Evolutionary conservation across 2,329 filamentous ascomycete genomes (phyloP).

Genomic region (Madurella fahalii): DNA sequence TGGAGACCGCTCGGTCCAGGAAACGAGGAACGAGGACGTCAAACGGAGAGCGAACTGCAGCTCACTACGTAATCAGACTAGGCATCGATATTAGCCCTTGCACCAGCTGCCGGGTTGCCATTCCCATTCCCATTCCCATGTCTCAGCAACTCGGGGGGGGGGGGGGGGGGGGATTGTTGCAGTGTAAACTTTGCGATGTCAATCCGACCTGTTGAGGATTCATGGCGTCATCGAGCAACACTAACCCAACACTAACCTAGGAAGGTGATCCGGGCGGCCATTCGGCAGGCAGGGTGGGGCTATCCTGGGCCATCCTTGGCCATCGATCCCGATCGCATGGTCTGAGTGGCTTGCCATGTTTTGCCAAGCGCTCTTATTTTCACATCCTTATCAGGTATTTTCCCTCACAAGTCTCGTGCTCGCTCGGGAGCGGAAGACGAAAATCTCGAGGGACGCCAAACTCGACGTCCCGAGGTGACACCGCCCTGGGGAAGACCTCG

Average conservation of each 20-base stretch:
- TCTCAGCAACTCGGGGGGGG: background rate
- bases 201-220: background rate
- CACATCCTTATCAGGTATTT: too few relatives aligned
- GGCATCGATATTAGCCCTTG: conserved; percentile 5
- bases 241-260: too few relatives aligned
- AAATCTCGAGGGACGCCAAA: too few relatives aligned
- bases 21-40: background rate
- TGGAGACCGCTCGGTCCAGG: conserved; percentile 7
- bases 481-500: too few relatives aligned
- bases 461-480: too few relatives aligned
- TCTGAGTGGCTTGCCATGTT: background rate
- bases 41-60: background rate
- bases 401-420: too few relatives aligned
- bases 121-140: background rate
- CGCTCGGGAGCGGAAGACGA: too few relatives aligned
- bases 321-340: background rate
- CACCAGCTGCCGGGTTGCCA: background rate
- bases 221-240: conserved; percentile 8
- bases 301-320: background rate
- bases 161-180: too few relatives aligned
- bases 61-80: conserved; percentile 5
- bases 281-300: background rate
- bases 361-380: too few relatives aligned
- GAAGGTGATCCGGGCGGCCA: background rate
- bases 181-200: background rate